Conservation (phyloP, 2,329 filamentous ascomycete genomes). For the Cryphonectria radicalis region DNA sequence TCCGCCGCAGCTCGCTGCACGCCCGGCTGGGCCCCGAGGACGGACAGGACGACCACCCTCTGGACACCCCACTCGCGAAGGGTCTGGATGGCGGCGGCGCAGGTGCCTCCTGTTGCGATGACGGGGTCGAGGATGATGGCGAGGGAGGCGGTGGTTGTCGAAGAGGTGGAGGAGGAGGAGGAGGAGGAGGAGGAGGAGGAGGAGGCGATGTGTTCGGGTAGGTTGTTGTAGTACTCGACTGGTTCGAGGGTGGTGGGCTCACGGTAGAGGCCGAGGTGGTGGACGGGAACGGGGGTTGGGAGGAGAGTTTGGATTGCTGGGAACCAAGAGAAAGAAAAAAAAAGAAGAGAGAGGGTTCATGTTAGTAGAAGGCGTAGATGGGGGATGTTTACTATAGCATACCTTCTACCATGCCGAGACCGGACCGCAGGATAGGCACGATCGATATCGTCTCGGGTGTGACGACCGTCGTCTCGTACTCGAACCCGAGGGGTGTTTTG, state of each 20-base stretch:
- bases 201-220: constrained; percentile 69
- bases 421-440: constrained; percentile 90
- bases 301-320: constrained; percentile 81
- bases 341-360: neutral
- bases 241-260: constrained; percentile 85
- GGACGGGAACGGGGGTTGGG: constrained; percentile 77
- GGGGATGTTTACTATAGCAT: constrained; percentile 22
- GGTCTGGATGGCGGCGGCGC: constrained; percentile 86
- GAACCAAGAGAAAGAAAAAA: neutral
- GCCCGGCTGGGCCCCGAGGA: constrained; percentile 76
- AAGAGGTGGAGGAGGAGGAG: constrained; percentile 41
- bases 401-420: constrained; percentile 90
- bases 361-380: neutral
- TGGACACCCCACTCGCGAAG: constrained; percentile 90
- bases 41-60: constrained; percentile 74
- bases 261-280: constrained; percentile 94
- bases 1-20: constrained; percentile 71
- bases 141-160: constrained; percentile 34
- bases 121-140: constrained; percentile 88
- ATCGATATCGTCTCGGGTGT: constrained; percentile 73
- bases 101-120: constrained; percentile 91
- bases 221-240: constrained; percentile 98
- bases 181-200: constrained; percentile 46
- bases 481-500: constrained; percentile 76
- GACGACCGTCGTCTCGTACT: constrained; percentile 70